Percentiles rank a stretch among this genome's conserved stretches.
These are phyloP conservation scores for Xanthoparmelia taractica DNA, from an alignment of 495 filamentous ascomycete species.

Conservation along the genomic window DNA sequence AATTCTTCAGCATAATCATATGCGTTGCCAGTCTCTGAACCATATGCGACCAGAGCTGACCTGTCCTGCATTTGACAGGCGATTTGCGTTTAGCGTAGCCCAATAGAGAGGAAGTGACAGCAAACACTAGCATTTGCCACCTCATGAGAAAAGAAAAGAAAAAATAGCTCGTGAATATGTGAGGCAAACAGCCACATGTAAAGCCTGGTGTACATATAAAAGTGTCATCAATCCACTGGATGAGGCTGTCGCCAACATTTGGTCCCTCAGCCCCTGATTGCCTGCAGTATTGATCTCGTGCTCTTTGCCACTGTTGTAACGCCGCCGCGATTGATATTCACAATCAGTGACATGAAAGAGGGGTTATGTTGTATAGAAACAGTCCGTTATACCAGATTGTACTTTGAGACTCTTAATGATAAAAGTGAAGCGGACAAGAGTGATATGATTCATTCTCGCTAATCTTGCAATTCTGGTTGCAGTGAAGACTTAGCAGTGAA, in stretches of 20 bases:
- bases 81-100: not conserved
- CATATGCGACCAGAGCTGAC: conserved; percentile 74
- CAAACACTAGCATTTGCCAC: not conserved
- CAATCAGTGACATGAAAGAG: not conserved
- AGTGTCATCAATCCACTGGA: not conserved
- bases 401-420: not conserved
- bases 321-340: too few species aligned
- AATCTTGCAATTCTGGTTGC: not conserved
- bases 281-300: not conserved
- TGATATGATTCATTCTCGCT: not conserved
- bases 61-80: conserved; percentile 10
- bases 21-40: conserved; percentile 88
- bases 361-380: not conserved
- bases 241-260: not conserved
- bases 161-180: not conserved
- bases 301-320: not conserved
- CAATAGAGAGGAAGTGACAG: not conserved
- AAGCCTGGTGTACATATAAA: not conserved
- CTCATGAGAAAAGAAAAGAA: not conserved
- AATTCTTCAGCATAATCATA: conserved; percentile 84
- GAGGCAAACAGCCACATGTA: not conserved
- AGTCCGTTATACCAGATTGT: not conserved
- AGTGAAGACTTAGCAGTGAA: not conserved
- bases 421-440: not conserved
- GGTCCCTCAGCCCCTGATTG: not conserved